A percentile compares a stretch with the other conserved stretches of the same genome.
phyloP scores from a whole-genome alignment of 805 yeast species.

The Blastobotrys attinorum region DNA sequence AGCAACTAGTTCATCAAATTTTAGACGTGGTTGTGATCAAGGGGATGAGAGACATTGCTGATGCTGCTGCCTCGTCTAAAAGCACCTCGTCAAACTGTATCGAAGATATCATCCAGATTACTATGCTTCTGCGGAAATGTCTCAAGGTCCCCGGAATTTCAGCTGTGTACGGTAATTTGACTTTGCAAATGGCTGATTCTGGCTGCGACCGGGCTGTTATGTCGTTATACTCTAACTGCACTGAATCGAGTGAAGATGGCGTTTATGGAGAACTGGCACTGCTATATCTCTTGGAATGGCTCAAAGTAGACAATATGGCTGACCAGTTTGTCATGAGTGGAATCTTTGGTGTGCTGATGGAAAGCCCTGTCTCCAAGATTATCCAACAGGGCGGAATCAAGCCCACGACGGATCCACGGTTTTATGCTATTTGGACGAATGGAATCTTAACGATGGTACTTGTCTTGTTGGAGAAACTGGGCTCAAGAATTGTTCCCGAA shows the following conservation, averaged over 20 bases:
- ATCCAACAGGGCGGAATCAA: constrained; percentile 60
- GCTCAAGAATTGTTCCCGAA: constrained; percentile 56
- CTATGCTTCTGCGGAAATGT: constrained; percentile 56
- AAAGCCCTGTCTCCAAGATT: constrained; percentile 60
- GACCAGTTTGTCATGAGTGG: constrained; percentile 59
- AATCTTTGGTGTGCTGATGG: constrained; percentile 56
- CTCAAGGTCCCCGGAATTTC: constrained; percentile 28
- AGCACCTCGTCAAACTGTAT: constrained; percentile 20
- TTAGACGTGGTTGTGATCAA: constrained; percentile 58
- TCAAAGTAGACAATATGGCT: constrained; percentile 54
- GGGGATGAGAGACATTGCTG: constrained; percentile 54
- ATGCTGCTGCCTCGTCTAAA: constrained; percentile 42
- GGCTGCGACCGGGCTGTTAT: constrained; percentile 58
- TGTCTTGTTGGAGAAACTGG: constrained; percentile 52
- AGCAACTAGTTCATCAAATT: constrained; percentile 30
- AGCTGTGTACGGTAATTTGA: constrained; percentile 33
- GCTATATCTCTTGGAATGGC: constrained; percentile 60
- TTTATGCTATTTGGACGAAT: constrained; percentile 79
- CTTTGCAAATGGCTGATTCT: constrained; percentile 44
- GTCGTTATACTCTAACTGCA: constrained; percentile 61
- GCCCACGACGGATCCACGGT: constrained; percentile 42
- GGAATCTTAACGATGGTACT: constrained; percentile 68
- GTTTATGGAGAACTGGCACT: constrained; percentile 66
- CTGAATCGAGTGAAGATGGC: constrained; percentile 46
- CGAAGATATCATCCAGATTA: constrained; percentile 57